A percentile compares a stretch with the other conserved stretches of the same genome.
Conservation (phyloP, 2,329 filamentous ascomycete genomes). For the Xylaria sp. region DNA sequence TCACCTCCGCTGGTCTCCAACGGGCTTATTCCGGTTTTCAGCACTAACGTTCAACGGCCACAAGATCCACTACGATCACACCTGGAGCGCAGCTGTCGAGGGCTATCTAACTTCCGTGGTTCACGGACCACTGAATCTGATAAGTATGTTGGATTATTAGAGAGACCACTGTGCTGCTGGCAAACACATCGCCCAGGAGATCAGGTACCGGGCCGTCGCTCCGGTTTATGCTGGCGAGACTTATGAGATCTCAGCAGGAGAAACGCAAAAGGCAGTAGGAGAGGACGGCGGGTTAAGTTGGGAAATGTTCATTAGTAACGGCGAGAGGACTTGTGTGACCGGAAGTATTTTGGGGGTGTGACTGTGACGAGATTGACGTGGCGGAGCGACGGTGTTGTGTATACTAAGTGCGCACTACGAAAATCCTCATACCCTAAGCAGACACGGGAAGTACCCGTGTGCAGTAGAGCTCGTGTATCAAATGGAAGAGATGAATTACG, state of each 20-base stretch:
- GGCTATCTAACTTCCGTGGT: conserved; percentile 78
- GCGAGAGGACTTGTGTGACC: conserved; percentile 52
- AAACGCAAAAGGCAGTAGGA: conserved; percentile 51
- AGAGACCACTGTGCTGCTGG: conserved; percentile 59
- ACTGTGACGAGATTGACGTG: background rate
- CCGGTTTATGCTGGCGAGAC: conserved; percentile 76
- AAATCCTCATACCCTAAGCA: too few species aligned
- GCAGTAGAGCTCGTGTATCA: background rate
- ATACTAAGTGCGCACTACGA: too few species aligned
- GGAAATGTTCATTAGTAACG: conserved; percentile 60
- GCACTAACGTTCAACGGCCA: conserved; percentile 89
- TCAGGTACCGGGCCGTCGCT: conserved; percentile 75
- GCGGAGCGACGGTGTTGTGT: background rate
- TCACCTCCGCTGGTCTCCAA: conserved; percentile 56
- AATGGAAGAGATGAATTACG: background rate
- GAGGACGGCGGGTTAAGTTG: conserved; percentile 43
- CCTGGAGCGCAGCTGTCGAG: conserved; percentile 72
- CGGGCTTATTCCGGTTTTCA: conserved; percentile 79
- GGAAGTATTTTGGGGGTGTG: conserved; percentile 45
- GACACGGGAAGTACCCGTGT: background rate
- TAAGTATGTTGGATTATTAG: conserved; percentile 76
- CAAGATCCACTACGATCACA: conserved; percentile 81
- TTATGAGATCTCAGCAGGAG: conserved; percentile 68
- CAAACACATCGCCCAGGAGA: conserved; percentile 39
- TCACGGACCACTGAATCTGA: conserved; percentile 81